A percentile compares a stretch with the other conserved stretches of the same genome.
These are phyloP conservation scores for Cadophora luteo-olivacea DNA, from an alignment of 2,329 filamentous ascomycete species.

Conservation along the genomic window DNA sequence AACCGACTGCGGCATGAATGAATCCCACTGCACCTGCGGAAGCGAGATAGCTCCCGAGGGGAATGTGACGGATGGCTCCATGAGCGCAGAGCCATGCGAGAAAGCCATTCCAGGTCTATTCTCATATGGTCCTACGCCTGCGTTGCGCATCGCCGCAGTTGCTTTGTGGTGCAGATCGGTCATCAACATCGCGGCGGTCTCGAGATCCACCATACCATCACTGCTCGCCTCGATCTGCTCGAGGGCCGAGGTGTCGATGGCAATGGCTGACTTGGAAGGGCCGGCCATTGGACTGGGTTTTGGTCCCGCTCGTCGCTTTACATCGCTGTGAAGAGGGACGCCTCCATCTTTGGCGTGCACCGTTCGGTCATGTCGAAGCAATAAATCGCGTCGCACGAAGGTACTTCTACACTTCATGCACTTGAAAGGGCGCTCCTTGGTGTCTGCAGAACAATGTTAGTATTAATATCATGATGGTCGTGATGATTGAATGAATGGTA, in stretches of 20 bases:
- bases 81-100: slow-evolving; percentile 72
- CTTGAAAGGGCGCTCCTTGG: slow-evolving; percentile 98
- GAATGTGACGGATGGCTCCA: slow-evolving; percentile 81
- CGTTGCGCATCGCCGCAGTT: slow-evolving; percentile 73
- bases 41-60: slow-evolving; percentile 80
- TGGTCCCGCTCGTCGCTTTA: slow-evolving; percentile 79
- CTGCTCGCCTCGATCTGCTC: slow-evolving; percentile 92
- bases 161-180: slow-evolving; percentile 98
- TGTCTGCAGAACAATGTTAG: slow-evolving; percentile 66
- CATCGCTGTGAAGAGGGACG: slow-evolving; percentile 90
- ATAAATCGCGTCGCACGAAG: slow-evolving; percentile 94
- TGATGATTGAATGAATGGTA: background rate
- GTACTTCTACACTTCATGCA: slow-evolving; percentile 98
- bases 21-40: slow-evolving; percentile 90
- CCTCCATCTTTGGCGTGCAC: slow-evolving; percentile 98
- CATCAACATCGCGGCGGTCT: slow-evolving; percentile 98
- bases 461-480: background rate
- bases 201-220: slow-evolving; percentile 92
- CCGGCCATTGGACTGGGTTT: slow-evolving; percentile 69
- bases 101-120: slow-evolving; percentile 70
- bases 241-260: slow-evolving; percentile 83
- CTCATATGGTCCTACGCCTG: slow-evolving; percentile 58
- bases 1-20: slow-evolving; percentile 75
- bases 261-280: slow-evolving; percentile 78
- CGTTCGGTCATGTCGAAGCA: slow-evolving; percentile 95